Conservation (phyloP, 2,329 filamentous ascomycete genomes). For the Verticillium klebahnii region DNA sequence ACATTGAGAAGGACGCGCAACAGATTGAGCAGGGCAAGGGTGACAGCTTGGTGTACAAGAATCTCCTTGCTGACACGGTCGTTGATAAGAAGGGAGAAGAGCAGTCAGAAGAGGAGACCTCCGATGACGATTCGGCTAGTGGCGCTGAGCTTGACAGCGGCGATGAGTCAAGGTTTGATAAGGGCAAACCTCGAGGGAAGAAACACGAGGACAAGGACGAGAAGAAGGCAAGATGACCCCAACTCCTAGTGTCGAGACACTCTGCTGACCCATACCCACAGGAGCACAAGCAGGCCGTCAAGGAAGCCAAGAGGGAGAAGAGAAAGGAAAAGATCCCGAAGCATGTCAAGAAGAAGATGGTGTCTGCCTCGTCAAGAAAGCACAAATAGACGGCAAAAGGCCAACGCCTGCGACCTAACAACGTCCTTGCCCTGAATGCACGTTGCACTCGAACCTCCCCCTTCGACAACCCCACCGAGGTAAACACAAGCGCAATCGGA, state of each 20-base stretch:
- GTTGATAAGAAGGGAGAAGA: conserved; percentile 26
- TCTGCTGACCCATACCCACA: conserved; percentile 13
- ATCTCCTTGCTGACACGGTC: conserved; percentile 70
- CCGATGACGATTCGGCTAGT: conserved; percentile 37
- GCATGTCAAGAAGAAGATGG: conserved; percentile 85
- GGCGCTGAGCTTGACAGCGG: conserved; percentile 41
- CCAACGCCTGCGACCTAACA: background rate
- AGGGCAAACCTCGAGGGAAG: conserved; percentile 71
- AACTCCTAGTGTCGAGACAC: background rate
- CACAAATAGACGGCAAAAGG: conserved; percentile 46
- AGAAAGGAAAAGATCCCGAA: conserved; percentile 95
- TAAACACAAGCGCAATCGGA: conserved; percentile 30
- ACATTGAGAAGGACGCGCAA: conserved; percentile 86
- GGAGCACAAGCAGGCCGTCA: conserved; percentile 81
- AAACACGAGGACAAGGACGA: conserved; percentile 87
- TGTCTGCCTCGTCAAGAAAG: conserved; percentile 56
- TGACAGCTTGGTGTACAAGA: conserved; percentile 76
- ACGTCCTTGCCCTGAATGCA: background rate
- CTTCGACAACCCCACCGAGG: background rate
- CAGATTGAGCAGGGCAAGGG: conserved; percentile 70
- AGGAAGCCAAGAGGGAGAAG: conserved; percentile 93
- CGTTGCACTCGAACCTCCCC: background rate
- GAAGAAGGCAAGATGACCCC: conserved; percentile 57
- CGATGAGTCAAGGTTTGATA: conserved; percentile 54
- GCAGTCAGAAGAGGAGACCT: conserved; percentile 14